These are phyloP conservation scores for Pseudohyphozyma bogoriensis DNA, from an alignment of 768 basidiomycete genomes.

Conservation along the genomic window DNA sequence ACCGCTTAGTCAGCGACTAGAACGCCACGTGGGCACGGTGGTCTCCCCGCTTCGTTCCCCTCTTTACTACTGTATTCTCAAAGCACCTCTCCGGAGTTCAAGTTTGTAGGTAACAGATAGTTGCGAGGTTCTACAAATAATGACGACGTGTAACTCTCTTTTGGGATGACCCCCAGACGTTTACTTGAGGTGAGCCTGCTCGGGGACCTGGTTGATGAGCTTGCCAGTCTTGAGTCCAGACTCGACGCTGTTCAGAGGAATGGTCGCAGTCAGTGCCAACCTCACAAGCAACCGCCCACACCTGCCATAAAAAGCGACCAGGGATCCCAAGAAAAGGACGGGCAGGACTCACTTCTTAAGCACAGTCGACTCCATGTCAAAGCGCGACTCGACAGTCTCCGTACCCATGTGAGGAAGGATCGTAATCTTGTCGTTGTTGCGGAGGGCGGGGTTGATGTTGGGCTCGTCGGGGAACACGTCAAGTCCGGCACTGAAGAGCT, in stretches of 20 bases:
- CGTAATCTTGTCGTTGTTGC: conserved; percentile 71
- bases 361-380: conserved; percentile 52
- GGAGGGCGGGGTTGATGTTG: conserved; percentile 60
- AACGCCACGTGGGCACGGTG: too few relatives aligned
- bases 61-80: too few relatives aligned
- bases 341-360: not conserved
- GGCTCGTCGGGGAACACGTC: conserved; percentile 59
- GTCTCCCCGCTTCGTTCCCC: too few relatives aligned
- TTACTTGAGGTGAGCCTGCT: too few relatives aligned
- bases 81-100: too few relatives aligned
- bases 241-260: conserved; percentile 57
- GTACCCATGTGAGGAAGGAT: conserved; percentile 87
- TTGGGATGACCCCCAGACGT: too few relatives aligned
- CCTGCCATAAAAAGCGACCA: not conserved
- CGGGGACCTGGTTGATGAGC: not conserved
- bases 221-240: not conserved
- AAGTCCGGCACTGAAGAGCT: conserved; percentile 21
- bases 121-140: too few relatives aligned
- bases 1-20: too few relatives aligned
- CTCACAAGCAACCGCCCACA: conserved; percentile 56
- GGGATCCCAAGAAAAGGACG: not conserved
- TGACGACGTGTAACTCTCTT: too few relatives aligned
- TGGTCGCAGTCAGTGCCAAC: too few relatives aligned
- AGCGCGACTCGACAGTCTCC: conserved; percentile 65
- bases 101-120: too few relatives aligned